These are phyloP conservation scores for Globisporangium emineosum DNA, from an alignment of 352 stramenopile genomes.

Conservation along the genomic window DNA sequence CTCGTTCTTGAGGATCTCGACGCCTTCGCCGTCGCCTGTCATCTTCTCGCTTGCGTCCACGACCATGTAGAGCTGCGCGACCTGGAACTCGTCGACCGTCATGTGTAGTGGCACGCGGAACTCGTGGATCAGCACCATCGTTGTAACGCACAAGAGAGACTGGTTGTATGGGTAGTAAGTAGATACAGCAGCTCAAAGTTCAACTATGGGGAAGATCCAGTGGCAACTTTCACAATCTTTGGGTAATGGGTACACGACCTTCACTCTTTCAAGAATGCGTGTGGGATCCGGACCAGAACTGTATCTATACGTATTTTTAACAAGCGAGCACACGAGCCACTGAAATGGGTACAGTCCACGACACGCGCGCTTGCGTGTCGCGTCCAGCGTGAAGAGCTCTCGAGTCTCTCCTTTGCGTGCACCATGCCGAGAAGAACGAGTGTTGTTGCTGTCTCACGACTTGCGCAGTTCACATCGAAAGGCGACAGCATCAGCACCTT, in stretches of 20 bases:
- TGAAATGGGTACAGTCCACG: neutral
- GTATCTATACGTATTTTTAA: neutral
- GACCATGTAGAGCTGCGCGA: constrained; percentile 87
- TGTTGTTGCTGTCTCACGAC: neutral
- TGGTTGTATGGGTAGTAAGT: too few species aligned
- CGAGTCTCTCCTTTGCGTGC: neutral
- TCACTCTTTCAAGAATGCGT: too few species aligned
- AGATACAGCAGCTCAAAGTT: too few species aligned
- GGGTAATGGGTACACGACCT: too few species aligned
- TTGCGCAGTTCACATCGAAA: neutral
- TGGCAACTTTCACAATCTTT: too few species aligned
- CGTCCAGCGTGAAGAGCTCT: neutral
- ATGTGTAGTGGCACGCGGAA: constrained; percentile 87
- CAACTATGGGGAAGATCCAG: too few species aligned
- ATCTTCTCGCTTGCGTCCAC: constrained; percentile 84
- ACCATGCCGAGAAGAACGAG: neutral
- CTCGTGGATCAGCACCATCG: constrained; percentile 83
- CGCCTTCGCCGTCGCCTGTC: constrained; percentile 77
- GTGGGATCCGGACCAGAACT: neutral
- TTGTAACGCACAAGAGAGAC: too few species aligned
- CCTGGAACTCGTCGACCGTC: constrained; percentile 83
- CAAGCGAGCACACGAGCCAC: neutral
- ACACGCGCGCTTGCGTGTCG: too few species aligned
- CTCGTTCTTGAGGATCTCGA: constrained; percentile 87
- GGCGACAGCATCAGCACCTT: neutral